Evolutionary conservation across 768 basidiomycete genomes (phyloP).

Genomic region (Suillus occidentalis): DNA sequence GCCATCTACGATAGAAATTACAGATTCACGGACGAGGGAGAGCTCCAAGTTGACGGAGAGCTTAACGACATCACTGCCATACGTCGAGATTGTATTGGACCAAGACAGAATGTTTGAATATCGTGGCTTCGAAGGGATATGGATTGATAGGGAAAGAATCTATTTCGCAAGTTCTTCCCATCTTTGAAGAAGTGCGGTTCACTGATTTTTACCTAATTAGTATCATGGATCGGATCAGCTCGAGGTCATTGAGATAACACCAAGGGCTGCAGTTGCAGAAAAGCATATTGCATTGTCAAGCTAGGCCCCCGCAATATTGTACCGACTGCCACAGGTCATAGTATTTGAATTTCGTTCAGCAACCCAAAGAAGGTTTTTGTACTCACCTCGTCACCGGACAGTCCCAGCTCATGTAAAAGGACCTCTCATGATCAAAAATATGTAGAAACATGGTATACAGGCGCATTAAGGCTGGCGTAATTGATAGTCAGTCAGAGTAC

Average conservation of each 20-base stretch:
- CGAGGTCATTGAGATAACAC: neutral
- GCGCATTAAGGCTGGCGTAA: neutral
- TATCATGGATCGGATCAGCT: neutral
- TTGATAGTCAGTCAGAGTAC: neutral
- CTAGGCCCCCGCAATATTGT: neutral
- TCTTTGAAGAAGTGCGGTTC: neutral
- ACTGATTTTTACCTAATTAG: neutral
- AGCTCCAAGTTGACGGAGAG: neutral
- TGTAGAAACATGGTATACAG: neutral
- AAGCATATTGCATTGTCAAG: neutral
- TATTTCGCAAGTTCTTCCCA: neutral
- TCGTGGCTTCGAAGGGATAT: neutral
- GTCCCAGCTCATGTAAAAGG: neutral
- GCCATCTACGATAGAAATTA: constrained; percentile 1
- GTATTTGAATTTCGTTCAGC: neutral
- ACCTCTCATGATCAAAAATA: neutral
- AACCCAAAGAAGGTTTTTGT: neutral
- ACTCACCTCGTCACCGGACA: neutral
- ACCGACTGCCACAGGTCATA: neutral
- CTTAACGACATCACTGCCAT: neutral
- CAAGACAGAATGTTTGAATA: neutral
- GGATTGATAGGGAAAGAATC: neutral
- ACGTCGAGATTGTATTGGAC: neutral
- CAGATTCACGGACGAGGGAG: neutral
- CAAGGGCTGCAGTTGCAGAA: neutral